These are phyloP conservation scores for Boletus rubropictus DNA, from an alignment of 768 basidiomycete species.

Conservation along the genomic window DNA sequence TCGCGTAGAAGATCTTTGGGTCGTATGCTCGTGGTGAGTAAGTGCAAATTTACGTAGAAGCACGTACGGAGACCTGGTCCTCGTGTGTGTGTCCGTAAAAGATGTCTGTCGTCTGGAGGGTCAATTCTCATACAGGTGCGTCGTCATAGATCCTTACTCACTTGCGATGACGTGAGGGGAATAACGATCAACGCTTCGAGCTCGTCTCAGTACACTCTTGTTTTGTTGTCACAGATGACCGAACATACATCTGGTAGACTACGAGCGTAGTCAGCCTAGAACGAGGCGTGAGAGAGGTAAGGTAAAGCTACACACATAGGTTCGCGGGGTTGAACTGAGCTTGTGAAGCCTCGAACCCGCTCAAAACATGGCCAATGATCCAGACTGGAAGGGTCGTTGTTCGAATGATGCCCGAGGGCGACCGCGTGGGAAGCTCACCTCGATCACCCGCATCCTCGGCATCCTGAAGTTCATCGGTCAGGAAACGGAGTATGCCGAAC, in stretches of 20 bases:
- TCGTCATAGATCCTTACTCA: constrained; percentile 17
- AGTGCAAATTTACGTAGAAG: not conserved
- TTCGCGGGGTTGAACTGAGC: constrained; percentile 39
- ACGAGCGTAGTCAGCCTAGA: not conserved
- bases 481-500: constrained; percentile 45
- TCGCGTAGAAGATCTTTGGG: constrained; percentile 58
- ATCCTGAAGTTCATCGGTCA: constrained; percentile 49
- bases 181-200: constrained; percentile 38
- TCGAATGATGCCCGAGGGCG: not conserved
- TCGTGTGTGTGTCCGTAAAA: constrained; percentile 74
- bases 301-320: constrained; percentile 32
- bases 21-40: not conserved
- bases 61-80: constrained; percentile 53
- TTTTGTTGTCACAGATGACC: not conserved
- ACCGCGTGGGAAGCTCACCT: constrained; percentile 22
- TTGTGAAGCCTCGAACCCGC: constrained; percentile 42
- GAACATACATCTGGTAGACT: constrained; percentile 44
- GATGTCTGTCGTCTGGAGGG: constrained; percentile 37
- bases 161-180: constrained; percentile 45
- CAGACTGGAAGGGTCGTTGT: constrained; percentile 31
- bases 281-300: too few relatives aligned
- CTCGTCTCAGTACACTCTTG: not conserved
- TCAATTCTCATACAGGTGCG: not conserved
- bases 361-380: constrained; percentile 47
- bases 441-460: constrained; percentile 45